phyloP scores from a whole-genome alignment of 441 rosid genomes.

The Gossypium gossypioides region DNA sequence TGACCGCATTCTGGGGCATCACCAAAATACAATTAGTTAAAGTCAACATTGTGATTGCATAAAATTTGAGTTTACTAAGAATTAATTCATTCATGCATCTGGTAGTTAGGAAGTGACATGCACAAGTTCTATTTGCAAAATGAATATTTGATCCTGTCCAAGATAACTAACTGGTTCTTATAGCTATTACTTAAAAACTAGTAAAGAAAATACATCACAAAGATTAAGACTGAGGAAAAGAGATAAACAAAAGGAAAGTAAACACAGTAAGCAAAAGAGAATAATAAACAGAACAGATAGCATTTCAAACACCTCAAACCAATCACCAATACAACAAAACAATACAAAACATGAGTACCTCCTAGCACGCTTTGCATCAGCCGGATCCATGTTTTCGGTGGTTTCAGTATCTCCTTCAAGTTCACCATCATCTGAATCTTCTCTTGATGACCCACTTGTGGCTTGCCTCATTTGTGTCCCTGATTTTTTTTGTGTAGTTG shows the following conservation, averaged over 20 bases:
- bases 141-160: background rate
- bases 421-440: slow-evolving; percentile 84
- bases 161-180: background rate
- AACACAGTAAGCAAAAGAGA: slow-evolving; percentile 1
- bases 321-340: slow-evolving; percentile 11
- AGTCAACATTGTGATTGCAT: background rate
- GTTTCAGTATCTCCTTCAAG: slow-evolving; percentile 73
- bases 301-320: slow-evolving; percentile 8
- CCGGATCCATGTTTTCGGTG: slow-evolving; percentile 49
- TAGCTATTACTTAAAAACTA: background rate
- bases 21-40: slow-evolving; percentile 14
- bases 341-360: slow-evolving; percentile 35
- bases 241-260: background rate
- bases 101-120: background rate
- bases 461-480: slow-evolving; percentile 52
- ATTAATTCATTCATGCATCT: background rate
- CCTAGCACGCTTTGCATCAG: slow-evolving; percentile 65
- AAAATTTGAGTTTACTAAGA: background rate
- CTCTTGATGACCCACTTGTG: slow-evolving; percentile 82
- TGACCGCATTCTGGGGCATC: slow-evolving; percentile 64
- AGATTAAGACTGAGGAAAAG: background rate
- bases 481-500: slow-evolving; percentile 29
- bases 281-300: slow-evolving; percentile 6
- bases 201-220: background rate
- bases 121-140: background rate